phyloP scores from a whole-genome alignment of 441 rosid species.

The Aquilaria agallochum region DNA sequence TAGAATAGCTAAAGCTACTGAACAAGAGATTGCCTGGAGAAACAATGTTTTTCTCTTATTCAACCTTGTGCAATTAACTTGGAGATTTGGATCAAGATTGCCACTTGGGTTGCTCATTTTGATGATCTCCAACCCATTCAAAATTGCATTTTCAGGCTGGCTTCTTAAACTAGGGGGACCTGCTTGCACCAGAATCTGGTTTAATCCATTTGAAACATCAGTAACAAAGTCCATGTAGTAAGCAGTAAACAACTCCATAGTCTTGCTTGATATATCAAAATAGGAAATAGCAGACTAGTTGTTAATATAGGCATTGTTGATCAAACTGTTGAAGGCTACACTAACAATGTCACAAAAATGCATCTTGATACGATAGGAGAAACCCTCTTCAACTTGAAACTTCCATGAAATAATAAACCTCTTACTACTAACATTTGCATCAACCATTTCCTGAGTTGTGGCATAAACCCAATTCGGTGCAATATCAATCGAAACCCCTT shows the following conservation, averaged over 20 bases:
- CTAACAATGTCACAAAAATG: slow-evolving; percentile 36
- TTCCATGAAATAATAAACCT: slow-evolving; percentile 27
- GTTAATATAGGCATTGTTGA: slow-evolving; percentile 27
- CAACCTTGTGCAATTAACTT: not conserved
- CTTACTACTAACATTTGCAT: slow-evolving; percentile 13
- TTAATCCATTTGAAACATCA: slow-evolving; percentile 12
- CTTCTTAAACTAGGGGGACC: slow-evolving; percentile 19
- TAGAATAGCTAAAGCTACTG: slow-evolving; percentile 10
- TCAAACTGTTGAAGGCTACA: slow-evolving; percentile 18
- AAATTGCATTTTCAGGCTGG: slow-evolving; percentile 21
- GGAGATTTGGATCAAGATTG: slow-evolving; percentile 15
- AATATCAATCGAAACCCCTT: slow-evolving; percentile 15
- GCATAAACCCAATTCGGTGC: slow-evolving; percentile 31
- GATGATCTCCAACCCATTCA: slow-evolving; percentile 35
- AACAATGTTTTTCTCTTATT: slow-evolving; percentile 10
- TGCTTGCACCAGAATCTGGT: slow-evolving; percentile 19
- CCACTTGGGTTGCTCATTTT: slow-evolving; percentile 21
- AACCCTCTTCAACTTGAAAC: slow-evolving; percentile 21
- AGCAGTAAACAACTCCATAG: slow-evolving; percentile 18
- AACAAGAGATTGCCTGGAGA: slow-evolving; percentile 5
- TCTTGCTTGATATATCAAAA: slow-evolving; percentile 23
- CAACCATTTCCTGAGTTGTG: slow-evolving; percentile 25
- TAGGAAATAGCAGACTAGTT: slow-evolving; percentile 13
- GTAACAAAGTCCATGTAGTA: slow-evolving; percentile 20
- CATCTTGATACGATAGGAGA: slow-evolving; percentile 22